Percentiles rank a stretch among this genome's conserved stretches.
Evolutionary conservation across 176 grass and related monocot genomes (phyloP).

Genomic region (Rhynchospora tenuis): DNA sequence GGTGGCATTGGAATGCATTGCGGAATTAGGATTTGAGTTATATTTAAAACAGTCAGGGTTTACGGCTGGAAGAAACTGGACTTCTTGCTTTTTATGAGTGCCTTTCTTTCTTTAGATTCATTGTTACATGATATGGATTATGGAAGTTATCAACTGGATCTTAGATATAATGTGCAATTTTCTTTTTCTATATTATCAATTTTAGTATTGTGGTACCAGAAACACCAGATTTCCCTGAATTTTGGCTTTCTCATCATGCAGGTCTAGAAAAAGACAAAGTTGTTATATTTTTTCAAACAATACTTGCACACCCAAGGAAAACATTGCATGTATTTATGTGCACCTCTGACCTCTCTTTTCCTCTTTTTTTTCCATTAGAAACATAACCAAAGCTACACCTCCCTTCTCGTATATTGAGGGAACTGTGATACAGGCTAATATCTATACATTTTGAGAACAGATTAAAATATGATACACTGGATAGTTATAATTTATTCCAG

Average conservation of each 20-base stretch:
- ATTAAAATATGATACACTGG: background rate
- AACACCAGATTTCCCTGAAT: background rate
- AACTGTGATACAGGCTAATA: background rate
- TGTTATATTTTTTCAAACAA: background rate
- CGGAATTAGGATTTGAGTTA: background rate
- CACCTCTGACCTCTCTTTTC: background rate
- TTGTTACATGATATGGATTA: background rate
- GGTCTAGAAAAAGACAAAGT: background rate
- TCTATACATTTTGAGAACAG: background rate
- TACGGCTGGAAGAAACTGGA: background rate
- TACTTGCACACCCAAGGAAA: background rate
- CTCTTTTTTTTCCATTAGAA: background rate
- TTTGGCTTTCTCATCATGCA: background rate
- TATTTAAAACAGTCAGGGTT: background rate
- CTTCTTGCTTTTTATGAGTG: background rate
- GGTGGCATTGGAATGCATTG: background rate
- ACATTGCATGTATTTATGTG: background rate
- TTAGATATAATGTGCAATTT: background rate
- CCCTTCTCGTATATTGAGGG: background rate
- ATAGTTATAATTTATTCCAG: background rate
- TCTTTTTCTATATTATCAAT: background rate
- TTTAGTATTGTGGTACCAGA: background rate
- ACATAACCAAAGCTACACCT: background rate
- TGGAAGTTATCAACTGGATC: background rate
- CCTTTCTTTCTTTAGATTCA: background rate